These are phyloP conservation scores for Magnaporthiopsis rhizophila DNA, from an alignment of 2,329 filamentous ascomycete genomes.

Conservation along the genomic window DNA sequence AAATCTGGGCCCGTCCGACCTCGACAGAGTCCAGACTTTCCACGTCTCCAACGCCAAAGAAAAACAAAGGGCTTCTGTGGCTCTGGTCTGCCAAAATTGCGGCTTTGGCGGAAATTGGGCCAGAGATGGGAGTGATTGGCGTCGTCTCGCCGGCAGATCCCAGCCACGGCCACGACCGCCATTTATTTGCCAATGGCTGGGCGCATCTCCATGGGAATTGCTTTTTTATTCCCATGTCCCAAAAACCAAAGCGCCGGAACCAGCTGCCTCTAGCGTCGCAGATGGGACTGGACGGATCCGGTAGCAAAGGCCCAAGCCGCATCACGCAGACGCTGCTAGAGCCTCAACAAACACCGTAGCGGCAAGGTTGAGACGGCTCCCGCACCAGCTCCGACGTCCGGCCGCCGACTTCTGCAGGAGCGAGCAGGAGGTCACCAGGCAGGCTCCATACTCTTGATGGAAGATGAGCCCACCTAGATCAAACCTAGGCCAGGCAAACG, in stretches of 20 bases:
- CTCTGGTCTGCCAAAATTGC: neutral
- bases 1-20: neutral
- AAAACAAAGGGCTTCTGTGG: neutral
- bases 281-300: neutral
- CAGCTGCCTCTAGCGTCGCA: neutral
- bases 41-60: neutral
- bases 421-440: neutral
- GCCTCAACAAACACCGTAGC: neutral
- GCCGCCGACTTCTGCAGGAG: slow-evolving; percentile 1
- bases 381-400: neutral
- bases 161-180: neutral
- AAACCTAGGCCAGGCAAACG: too few species aligned
- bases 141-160: neutral
- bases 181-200: neutral
- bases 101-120: neutral
- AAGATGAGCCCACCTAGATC: too few species aligned
- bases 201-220: too few species aligned
- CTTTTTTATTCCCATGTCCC: neutral
- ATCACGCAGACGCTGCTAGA: neutral
- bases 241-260: neutral
- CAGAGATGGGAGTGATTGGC: neutral
- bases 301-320: neutral
- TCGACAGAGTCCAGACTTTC: neutral
- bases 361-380: neutral
- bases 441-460: too few species aligned